Base-by-base conservation (phyloP, 2,329 filamentous ascomycete genomes). In the Alternaria sp. region DNA sequence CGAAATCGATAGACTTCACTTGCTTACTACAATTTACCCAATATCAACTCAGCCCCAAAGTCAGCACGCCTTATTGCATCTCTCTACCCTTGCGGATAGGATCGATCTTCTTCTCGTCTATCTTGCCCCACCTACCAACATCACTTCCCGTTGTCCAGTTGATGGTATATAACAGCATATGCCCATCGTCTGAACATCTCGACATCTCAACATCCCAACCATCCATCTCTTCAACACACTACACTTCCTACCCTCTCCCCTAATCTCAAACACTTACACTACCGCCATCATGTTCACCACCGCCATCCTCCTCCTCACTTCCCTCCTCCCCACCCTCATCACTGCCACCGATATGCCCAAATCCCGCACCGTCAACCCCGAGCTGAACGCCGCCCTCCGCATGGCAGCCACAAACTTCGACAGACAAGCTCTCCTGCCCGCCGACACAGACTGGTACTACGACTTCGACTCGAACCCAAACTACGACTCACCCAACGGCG, bases 391-490 rank as follows among this genome's bases (percentile, higher is more conserved):
- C 20, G 50, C 62, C n/a, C 70, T 77, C 50, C 72, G 69, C 36
- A 64, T 63, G 32, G 79, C 81, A 43, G 76, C 82, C 32, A 84
- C 83, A 27, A 79, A 81, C 44, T 80, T 82, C 14, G 83, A 85
- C 60, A 78, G 81, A 34, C 74, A 81, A 22, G 70, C 69, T 1
- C 72, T 83, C 1, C 78, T 85, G 9, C 61, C 77, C 16, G 71
- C 72, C 16, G 73, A 82, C 61, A 72, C 73, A 16, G 80, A 81
- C 66, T 85, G 83, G 83, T 69, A 76, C 43, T 86, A 84, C 69
- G 82, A 86, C 74, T 86, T 85, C 73, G 59, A 79, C 28, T 73
- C 74, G 10, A 76, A 83, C 53, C 65, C 71, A 12, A 75, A 77
- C 66, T 84, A 81, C 70, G 81, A 83, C 67, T 82, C 75, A 32